Conservation (phyloP, 2,329 filamentous ascomycete genomes). For the Alternaria infectoria region DNA sequence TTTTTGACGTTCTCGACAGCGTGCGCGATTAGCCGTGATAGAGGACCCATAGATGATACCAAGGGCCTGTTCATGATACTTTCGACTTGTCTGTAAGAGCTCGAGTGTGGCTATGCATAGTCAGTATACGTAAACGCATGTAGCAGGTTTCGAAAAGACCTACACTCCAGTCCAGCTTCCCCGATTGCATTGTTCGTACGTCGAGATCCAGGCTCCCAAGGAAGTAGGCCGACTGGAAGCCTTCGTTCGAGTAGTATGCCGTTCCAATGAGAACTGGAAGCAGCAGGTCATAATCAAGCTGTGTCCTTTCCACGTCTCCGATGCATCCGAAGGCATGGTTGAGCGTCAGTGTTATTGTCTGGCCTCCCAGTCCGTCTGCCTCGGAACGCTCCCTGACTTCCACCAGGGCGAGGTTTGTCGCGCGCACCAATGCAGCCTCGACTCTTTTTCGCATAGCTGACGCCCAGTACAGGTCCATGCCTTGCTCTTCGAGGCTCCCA, state of each 20-base stretch:
- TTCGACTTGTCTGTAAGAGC: slow-evolving; percentile 66
- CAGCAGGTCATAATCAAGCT: slow-evolving; percentile 70
- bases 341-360: slow-evolving; percentile 70
- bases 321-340: slow-evolving; percentile 79
- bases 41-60: slow-evolving; percentile 69
- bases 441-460: slow-evolving; percentile 69
- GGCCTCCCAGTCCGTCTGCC: slow-evolving; percentile 56
- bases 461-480: slow-evolving; percentile 66
- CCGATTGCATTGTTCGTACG: slow-evolving; percentile 58
- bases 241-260: slow-evolving; percentile 72
- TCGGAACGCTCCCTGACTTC: slow-evolving; percentile 59
- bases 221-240: slow-evolving; percentile 78
- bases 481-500: slow-evolving; percentile 51
- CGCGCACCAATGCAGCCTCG: slow-evolving; percentile 74
- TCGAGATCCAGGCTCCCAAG: slow-evolving; percentile 73
- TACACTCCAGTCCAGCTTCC: slow-evolving; percentile 69
- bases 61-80: slow-evolving; percentile 66
- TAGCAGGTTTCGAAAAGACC: neutral
- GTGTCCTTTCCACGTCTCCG: slow-evolving; percentile 63
- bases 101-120: slow-evolving; percentile 53
- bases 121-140: slow-evolving; percentile 9
- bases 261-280: slow-evolving; percentile 73
- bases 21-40: slow-evolving; percentile 70
- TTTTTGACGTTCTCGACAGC: slow-evolving; percentile 65
- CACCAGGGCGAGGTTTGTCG: slow-evolving; percentile 75